These are phyloP conservation scores for Aspergillus flavus DNA, from an alignment of 2,329 filamentous ascomycete species.

Conservation along the genomic window DNA sequence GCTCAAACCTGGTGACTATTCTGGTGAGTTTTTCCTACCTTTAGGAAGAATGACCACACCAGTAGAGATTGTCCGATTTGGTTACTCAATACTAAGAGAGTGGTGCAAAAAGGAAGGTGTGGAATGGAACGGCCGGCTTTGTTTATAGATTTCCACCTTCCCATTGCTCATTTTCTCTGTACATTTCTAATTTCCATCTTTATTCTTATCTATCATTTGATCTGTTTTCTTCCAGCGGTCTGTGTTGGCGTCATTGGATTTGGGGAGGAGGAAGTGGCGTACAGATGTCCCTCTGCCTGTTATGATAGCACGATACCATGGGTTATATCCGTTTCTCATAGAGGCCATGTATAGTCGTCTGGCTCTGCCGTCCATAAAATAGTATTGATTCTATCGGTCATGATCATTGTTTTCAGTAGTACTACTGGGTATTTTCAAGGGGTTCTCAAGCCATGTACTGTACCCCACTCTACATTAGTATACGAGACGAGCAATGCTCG, in stretches of 20 bases:
- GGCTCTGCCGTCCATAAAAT: neutral
- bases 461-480: neutral
- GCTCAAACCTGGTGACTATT: constrained; percentile 38
- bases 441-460: no score
- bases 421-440: neutral
- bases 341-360: constrained; percentile 20
- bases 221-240: constrained; percentile 1
- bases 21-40: constrained; percentile 45
- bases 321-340: constrained; percentile 19
- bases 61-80: constrained; percentile 50
- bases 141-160: constrained; percentile 30
- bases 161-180: neutral
- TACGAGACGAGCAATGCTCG: neutral
- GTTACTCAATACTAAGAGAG: constrained; percentile 47
- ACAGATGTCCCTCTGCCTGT: constrained; percentile 13
- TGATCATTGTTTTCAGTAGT: neutral
- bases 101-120: constrained; percentile 51
- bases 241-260: constrained; percentile 12
- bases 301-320: constrained; percentile 37
- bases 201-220: neutral
- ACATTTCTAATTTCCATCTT: neutral
- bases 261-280: constrained; percentile 3
- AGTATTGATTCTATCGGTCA: neutral
- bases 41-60: constrained; percentile 46
- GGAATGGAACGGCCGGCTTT: constrained; percentile 46